Base-by-base conservation (phyloP, 2,329 filamentous ascomycete genomes). In the Fusarium irregulare region DNA sequence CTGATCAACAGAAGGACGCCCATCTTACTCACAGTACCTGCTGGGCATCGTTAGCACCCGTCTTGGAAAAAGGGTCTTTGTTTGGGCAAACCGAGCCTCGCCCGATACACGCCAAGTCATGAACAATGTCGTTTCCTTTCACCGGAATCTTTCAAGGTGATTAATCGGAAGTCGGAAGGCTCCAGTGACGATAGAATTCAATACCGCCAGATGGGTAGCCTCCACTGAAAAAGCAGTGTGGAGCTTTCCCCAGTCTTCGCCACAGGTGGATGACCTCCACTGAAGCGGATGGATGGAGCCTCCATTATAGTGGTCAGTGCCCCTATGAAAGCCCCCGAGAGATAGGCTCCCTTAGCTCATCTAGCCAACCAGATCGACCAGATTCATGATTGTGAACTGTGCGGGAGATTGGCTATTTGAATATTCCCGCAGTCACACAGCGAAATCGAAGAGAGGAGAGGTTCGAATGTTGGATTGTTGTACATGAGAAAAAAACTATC, bases 141-240 rank as follows among this genome's bases (percentile, higher is more conserved):
- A 11, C 20, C 13, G 27, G 54, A 34, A 16, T 13, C 21, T 28
- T 59, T 16, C 21, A 61, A 25, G 30, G 27, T 32, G 23, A 40
- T 30, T 32, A 27, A 40, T 30, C 37, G 23, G 37, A 21, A 23
- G 37, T 48, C 49, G 40, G 21, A 50, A 68, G 54, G 65, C 58
- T 60, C 60, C 66, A 27, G 34, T 54, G 61, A 62, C 23, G 54
- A 48, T 47, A 30, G 6, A 30, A n/a, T n/a, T 27, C 18, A 20
- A 13, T 20, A 48, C 53, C 62, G 18, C 40, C 54, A 45, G 66
- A 56, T 40, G 66, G 62, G 67, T 46, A 57, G 18, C 64, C 64
- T 71, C 68, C 68, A 71, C 68, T 71, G 64, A 69, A 71, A 49
- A 71, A 71, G 68, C 68, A 68, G 51, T 68, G 68, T 71, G 68